phyloP scores from a whole-genome alignment of 1,284 basidiomycete genomes.

The Ustilago vetiveriae region DNA sequence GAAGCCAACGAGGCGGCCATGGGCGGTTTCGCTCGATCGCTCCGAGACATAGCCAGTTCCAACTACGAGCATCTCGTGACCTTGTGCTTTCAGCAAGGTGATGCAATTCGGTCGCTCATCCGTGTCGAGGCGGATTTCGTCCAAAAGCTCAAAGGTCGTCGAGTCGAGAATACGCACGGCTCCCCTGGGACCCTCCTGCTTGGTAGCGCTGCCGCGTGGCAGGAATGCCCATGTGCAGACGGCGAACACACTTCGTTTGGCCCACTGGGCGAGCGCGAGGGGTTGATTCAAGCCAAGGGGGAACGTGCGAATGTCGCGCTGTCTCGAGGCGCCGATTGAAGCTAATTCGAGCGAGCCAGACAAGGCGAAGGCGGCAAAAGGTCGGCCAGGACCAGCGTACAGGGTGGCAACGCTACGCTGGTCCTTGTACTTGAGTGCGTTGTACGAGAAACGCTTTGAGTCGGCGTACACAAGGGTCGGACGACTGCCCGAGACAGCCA shows the following conservation, averaged over 20 bases:
- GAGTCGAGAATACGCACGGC: slow-evolving; percentile 29
- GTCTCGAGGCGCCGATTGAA: slow-evolving; percentile 57
- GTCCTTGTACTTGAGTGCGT: slow-evolving; percentile 56
- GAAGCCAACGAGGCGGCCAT: slow-evolving; percentile 52
- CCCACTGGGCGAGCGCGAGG: slow-evolving; percentile 58
- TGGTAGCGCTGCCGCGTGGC: slow-evolving; percentile 35
- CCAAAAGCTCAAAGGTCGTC: slow-evolving; percentile 19
- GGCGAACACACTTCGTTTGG: slow-evolving; percentile 23
- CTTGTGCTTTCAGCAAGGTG: slow-evolving; percentile 20
- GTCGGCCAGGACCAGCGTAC: slow-evolving; percentile 11
- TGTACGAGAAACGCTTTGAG: slow-evolving; percentile 59
- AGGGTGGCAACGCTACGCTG: slow-evolving; percentile 50
- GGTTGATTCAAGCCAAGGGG: slow-evolving; percentile 66
- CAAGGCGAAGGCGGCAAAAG: slow-evolving; percentile 48
- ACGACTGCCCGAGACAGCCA: slow-evolving; percentile 62
- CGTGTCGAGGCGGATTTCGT: slow-evolving; percentile 38
- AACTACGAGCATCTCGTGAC: slow-evolving; percentile 41
- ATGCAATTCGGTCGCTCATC: slow-evolving; percentile 61
- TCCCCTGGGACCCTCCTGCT: slow-evolving; percentile 16
- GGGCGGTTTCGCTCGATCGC: slow-evolving; percentile 37
- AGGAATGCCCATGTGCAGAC: slow-evolving; percentile 48
- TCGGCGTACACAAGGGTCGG: slow-evolving; percentile 61
- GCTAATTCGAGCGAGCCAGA: slow-evolving; percentile 50
- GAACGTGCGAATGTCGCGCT: slow-evolving; percentile 64
- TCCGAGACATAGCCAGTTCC: slow-evolving; percentile 54